Percentiles rank a stretch among this genome's conserved stretches.
These are phyloP conservation scores for Aspergillus ochraceus DNA, from an alignment of 2,329 filamentous ascomycete genomes.

Conservation along the genomic window DNA sequence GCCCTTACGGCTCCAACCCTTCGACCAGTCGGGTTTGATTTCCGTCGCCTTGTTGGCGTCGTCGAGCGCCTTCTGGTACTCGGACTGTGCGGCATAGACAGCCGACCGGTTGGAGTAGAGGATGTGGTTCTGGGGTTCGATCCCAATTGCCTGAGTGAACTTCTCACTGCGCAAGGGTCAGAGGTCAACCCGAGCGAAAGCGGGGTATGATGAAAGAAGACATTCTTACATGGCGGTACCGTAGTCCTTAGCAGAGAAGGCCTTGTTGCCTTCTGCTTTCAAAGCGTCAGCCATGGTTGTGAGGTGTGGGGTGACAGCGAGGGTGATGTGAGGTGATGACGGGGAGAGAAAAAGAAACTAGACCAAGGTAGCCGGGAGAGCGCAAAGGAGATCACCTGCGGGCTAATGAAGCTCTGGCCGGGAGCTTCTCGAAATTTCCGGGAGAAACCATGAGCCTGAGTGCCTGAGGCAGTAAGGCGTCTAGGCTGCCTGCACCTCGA, in stretches of 20 bases:
- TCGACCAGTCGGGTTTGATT: constrained; percentile 96
- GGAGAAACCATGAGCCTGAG: constrained; percentile 4
- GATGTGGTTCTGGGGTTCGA: constrained; percentile 89
- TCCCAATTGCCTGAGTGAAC: constrained; percentile 87
- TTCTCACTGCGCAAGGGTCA: constrained; percentile 65
- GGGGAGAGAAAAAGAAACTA: constrained; percentile 1
- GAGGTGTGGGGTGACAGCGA: not conserved
- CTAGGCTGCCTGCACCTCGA: no score
- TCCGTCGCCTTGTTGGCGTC: constrained; percentile 93
- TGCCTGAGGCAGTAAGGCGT: not conserved
- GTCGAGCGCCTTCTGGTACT: constrained; percentile 79
- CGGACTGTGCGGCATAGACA: constrained; percentile 80
- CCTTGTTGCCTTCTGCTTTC: constrained; percentile 97
- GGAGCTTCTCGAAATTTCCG: constrained; percentile 50
- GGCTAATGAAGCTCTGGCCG: constrained; percentile 23
- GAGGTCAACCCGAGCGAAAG: not conserved
- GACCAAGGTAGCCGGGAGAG: constrained; percentile 8
- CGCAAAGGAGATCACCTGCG: constrained; percentile 10
- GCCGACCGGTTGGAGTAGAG: constrained; percentile 97
- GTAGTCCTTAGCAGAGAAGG: constrained; percentile 97
- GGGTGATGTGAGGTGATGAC: constrained; percentile 2
- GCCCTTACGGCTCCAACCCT: constrained; percentile 93
- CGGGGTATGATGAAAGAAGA: constrained; percentile 22
- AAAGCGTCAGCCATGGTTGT: constrained; percentile 70
- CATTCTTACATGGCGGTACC: constrained; percentile 85